These are phyloP conservation scores for Psilocybe sp. DNA, from an alignment of 768 basidiomycete genomes.

Conservation along the genomic window DNA sequence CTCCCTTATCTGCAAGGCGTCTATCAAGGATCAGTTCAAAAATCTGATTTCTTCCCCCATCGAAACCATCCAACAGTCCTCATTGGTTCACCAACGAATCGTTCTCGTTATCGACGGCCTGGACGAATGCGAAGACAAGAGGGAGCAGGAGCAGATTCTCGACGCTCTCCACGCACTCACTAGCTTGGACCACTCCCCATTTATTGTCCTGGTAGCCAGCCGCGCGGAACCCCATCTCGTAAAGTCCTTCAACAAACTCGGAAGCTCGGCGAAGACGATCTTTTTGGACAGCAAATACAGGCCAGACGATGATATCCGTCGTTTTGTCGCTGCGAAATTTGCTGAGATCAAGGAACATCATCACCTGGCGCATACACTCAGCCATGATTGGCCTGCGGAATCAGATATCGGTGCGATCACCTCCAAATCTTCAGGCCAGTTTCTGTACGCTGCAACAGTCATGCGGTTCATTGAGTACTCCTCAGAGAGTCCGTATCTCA, in stretches of 20 bases:
- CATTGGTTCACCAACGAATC: not conserved
- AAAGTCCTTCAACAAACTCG: not conserved
- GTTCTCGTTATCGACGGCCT: constrained; percentile 18
- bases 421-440: constrained; percentile 15
- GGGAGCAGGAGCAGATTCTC: constrained; percentile 3
- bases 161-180: too few species aligned
- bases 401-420: not conserved
- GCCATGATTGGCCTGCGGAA: constrained; percentile 7
- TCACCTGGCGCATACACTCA: not conserved
- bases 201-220: constrained; percentile 14
- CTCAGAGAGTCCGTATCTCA: not conserved
- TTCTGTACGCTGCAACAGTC: constrained; percentile 20
- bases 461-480: constrained; percentile 10
- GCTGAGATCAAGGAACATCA: constrained; percentile 2
- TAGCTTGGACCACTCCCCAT: not conserved
- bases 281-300: constrained; percentile 1
- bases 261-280: too few species aligned
- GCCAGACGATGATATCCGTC: constrained; percentile 6
- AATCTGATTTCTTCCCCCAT: not conserved
- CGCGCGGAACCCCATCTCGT: constrained; percentile 14
- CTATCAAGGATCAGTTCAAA: not conserved
- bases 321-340: constrained; percentile 6
- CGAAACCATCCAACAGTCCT: not conserved
- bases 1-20: not conserved
- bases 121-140: constrained; percentile 14